Evolutionary conservation across 176 grass and related monocot species (phyloP).

Genomic region (Ensete ventricosum): DNA sequence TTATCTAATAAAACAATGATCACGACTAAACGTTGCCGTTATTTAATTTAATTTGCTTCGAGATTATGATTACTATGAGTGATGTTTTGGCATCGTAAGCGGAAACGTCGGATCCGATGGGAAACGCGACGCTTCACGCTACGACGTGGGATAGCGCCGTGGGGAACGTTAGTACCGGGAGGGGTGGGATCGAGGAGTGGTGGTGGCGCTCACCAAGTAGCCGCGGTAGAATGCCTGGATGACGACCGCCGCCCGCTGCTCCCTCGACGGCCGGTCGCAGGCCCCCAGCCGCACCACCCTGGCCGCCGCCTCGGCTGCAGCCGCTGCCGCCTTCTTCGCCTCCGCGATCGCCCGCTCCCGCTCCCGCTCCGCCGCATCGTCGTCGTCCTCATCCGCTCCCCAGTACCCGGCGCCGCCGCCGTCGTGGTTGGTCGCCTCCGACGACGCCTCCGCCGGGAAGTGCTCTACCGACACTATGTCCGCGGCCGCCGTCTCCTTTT

Average conservation of each 20-base stretch:
- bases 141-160: too few relatives aligned
- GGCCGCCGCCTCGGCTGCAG: constrained; percentile 45
- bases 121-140: too few relatives aligned
- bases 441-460: constrained; percentile 46
- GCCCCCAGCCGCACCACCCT: constrained; percentile 51
- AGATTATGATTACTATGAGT: too few relatives aligned
- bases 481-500: constrained; percentile 3
- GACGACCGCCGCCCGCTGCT: constrained; percentile 55
- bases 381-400: background rate
- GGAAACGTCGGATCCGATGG: too few relatives aligned
- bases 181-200: background rate
- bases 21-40: too few relatives aligned
- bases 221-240: constrained; percentile 80
- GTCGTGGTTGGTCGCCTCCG: constrained; percentile 39
- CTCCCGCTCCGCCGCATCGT: constrained; percentile 16
- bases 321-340: constrained; percentile 1
- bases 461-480: constrained; percentile 71
- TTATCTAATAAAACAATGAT: too few relatives aligned
- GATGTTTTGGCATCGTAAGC: too few relatives aligned
- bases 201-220: constrained; percentile 40
- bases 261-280: constrained; percentile 26
- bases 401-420: background rate
- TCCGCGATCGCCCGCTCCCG: background rate
- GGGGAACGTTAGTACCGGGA: background rate
- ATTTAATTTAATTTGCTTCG: too few relatives aligned